These are phyloP conservation scores for Spiraea crenata DNA, from an alignment of 331 rosid species.

Conservation along the genomic window DNA sequence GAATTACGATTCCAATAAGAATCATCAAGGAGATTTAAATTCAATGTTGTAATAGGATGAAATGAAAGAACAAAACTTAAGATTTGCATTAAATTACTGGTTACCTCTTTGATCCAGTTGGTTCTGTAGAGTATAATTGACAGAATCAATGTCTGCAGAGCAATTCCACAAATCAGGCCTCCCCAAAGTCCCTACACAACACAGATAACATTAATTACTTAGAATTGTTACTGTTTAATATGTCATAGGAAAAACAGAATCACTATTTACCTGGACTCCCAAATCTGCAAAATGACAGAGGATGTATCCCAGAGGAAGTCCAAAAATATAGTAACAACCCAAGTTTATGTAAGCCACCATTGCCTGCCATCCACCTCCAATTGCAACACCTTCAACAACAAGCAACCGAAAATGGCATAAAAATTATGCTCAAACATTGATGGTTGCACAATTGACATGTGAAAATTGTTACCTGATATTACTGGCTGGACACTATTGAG, in stretches of 20 bases:
- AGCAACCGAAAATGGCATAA: not conserved
- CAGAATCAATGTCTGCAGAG: slow-evolving; percentile 57
- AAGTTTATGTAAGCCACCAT: slow-evolving; percentile 76
- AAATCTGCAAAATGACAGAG: slow-evolving; percentile 52
- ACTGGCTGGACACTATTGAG: slow-evolving; percentile 54
- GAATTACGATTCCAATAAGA: not conserved
- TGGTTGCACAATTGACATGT: not conserved
- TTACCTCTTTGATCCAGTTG: slow-evolving; percentile 66
- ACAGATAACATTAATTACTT: not conserved
- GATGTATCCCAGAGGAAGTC: slow-evolving; percentile 67
- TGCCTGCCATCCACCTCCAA: slow-evolving; percentile 92
- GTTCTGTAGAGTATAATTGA: slow-evolving; percentile 43
- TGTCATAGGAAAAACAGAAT: not conserved
- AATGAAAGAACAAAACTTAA: too few relatives aligned
- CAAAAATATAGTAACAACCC: slow-evolving; percentile 69
- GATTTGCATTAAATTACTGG: not conserved
- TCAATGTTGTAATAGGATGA: too few relatives aligned
- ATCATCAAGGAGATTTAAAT: too few relatives aligned
- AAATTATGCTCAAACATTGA: not conserved
- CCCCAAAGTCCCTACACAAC: slow-evolving; percentile 68
- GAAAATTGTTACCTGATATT: slow-evolving; percentile 44
- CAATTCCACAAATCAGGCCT: slow-evolving; percentile 54
- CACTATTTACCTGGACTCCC: slow-evolving; percentile 57
- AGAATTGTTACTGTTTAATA: not conserved
- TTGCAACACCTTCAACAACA: slow-evolving; percentile 68